Base-by-base conservation (phyloP, 805 yeast species). In the Zygotorulaspora sp. region DNA sequence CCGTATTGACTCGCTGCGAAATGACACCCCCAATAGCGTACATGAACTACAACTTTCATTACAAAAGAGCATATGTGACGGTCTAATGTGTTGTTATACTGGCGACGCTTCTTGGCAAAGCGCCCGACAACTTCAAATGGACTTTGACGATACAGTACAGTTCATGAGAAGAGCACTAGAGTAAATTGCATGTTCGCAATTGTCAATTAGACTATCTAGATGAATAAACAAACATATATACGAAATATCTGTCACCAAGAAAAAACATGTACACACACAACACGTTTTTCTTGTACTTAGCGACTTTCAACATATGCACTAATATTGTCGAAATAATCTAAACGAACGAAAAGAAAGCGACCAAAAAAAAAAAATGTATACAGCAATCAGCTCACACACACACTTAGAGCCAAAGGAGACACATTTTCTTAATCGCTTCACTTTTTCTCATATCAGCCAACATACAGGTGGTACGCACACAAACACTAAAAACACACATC, bases 81-180 rank as follows among this genome's bases (percentile, higher is more conserved):
- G 57, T 5, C 46, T 53, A 8, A 55, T 58, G 56, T 40, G 48
- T 26, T 43, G 48, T 22, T 38, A 31, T 6, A 45, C 44, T 1
- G 59, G 55, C n/a, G 43, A 47, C 18, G 35, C 24, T 3, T 48
- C 48, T 2, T 58, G 62, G 60, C 39, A 34, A 19, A 45, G 46
- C 10, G 61, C 58, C 5, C 30, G 48, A 19, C 59, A 55, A 29
- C 49, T 54, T 11, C 65, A 60, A 36, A 15, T 40, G 2, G 63
- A 60, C 38, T 39, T 60, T 14, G 62, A 58, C 29, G 63, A 58
- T 34, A 60, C 62, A 2, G 62, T 60, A 1, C 61, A 56, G 35
- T 60, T 60, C 44, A 60, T 60, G 57, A 48, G 63, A 36, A 45
- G 63, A 29, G 63, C 63, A 22, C 35, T 60, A 12, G 62, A 56